Conservation (phyloP, 768 basidiomycete species). For the Cubamyces sp. region DNA sequence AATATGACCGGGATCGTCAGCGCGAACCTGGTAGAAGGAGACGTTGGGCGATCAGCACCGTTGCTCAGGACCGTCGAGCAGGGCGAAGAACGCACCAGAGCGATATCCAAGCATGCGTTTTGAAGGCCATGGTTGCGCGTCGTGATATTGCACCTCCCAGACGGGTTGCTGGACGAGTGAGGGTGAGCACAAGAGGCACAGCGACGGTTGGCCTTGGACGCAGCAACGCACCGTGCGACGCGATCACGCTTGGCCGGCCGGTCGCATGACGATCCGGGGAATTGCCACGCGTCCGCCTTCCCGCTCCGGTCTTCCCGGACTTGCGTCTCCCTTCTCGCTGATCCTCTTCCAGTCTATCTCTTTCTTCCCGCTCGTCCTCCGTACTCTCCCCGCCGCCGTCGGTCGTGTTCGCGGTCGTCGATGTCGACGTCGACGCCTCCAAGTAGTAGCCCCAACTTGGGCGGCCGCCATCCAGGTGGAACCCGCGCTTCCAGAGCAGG, state of each 20-base stretch:
- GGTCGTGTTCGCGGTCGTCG: slow-evolving; percentile 1
- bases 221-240: slow-evolving; percentile 23
- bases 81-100: slow-evolving; percentile 31
- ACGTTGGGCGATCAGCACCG: slow-evolving; percentile 10
- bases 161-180: slow-evolving; percentile 9
- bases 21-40: slow-evolving; percentile 56
- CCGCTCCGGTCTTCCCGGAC: slow-evolving; percentile 5
- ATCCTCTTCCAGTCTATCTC: background rate
- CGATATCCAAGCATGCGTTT: slow-evolving; percentile 32
- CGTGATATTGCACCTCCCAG: slow-evolving; percentile 3
- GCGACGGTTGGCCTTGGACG: background rate
- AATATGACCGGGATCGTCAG: slow-evolving; percentile 63
- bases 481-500: slow-evolving; percentile 21
- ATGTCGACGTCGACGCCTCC: slow-evolving; percentile 12
- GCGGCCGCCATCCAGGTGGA: slow-evolving; percentile 13
- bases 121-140: slow-evolving; percentile 29
- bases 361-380: slow-evolving; percentile 7
- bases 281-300: background rate
- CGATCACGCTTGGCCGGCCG: slow-evolving; percentile 3
- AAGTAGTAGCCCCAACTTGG: slow-evolving; percentile 27
- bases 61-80: background rate
- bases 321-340: slow-evolving; percentile 1
- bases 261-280: slow-evolving; percentile 8
- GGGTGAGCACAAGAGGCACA: slow-evolving; percentile 11
- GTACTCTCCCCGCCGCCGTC: slow-evolving; percentile 2